phyloP scores from a whole-genome alignment of 2,329 filamentous ascomycete genomes.

The Elsinoe ampelina region DNA sequence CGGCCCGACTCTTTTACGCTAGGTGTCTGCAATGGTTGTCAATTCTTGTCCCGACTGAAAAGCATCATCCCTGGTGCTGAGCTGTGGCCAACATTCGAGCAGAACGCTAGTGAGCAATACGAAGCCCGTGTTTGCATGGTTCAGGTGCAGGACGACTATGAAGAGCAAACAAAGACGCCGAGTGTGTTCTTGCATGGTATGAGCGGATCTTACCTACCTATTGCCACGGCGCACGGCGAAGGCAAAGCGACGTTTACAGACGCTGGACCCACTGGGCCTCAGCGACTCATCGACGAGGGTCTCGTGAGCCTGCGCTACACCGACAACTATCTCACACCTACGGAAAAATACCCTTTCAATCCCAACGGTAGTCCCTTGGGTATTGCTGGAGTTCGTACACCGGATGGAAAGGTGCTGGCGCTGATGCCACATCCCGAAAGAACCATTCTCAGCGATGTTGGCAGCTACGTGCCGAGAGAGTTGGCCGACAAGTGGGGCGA shows the following conservation, averaged over 20 bases:
- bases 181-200: conserved; percentile 90
- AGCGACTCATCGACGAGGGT: conserved; percentile 52
- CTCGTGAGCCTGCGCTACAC: conserved; percentile 74
- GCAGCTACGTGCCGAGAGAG: conserved; percentile 62
- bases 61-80: conserved; percentile 75
- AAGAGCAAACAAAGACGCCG: conserved; percentile 33
- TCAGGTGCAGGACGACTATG: conserved; percentile 54
- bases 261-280: conserved; percentile 35
- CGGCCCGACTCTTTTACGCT: conserved; percentile 83
- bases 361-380: conserved; percentile 76
- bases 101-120: conserved; percentile 80
- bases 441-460: conserved; percentile 71
- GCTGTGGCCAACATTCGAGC: conserved; percentile 77
- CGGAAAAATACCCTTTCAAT: conserved; percentile 81
- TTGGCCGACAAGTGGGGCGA: conserved; percentile 61
- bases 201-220: conserved; percentile 70
- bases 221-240: conserved; percentile 85
- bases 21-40: conserved; percentile 95
- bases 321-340: conserved; percentile 67
- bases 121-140: conserved; percentile 84
- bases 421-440: conserved; percentile 93
- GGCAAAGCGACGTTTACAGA: conserved; percentile 57
- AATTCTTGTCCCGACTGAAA: conserved; percentile 79
- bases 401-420: conserved; percentile 70
- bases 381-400: conserved; percentile 69